A percentile compares a stretch with the other conserved stretches of the same genome.
These are phyloP conservation scores for Neofusicoccum ribis DNA, from an alignment of 2,329 filamentous ascomycete species.

Conservation along the genomic window DNA sequence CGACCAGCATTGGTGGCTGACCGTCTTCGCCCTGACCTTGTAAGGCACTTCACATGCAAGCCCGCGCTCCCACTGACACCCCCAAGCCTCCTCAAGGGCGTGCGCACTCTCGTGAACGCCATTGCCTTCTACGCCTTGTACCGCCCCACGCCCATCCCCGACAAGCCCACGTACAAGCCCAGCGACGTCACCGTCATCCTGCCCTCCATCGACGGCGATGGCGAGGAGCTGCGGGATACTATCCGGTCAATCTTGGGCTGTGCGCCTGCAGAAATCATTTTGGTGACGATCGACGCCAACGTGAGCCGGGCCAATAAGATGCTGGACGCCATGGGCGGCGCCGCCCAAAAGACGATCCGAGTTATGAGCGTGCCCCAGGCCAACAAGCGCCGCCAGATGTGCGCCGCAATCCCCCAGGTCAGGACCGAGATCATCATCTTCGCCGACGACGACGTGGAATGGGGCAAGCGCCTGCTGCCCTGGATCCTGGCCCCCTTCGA, in stretches of 20 bases:
- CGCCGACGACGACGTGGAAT: constrained; percentile 94
- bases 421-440: constrained; percentile 83
- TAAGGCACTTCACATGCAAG: constrained; percentile 2
- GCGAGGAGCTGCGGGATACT: constrained; percentile 79
- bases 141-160: constrained; percentile 78
- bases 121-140: constrained; percentile 79
- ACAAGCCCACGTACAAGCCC: constrained; percentile 74
- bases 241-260: constrained; percentile 74
- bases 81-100: constrained; percentile 80
- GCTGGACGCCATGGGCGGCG: constrained; percentile 39
- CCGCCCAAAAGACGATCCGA: constrained; percentile 60
- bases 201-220: constrained; percentile 84
- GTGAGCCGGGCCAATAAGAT: constrained; percentile 67
- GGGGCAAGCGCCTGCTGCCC: constrained; percentile 79
- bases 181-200: constrained; percentile 92
- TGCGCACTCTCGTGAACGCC: constrained; percentile 81
- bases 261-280: constrained; percentile 69
- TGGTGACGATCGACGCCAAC: constrained; percentile 86
- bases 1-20: constrained; percentile 21
- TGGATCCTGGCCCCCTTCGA: constrained; percentile 96
- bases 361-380: constrained; percentile 79
- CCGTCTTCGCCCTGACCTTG: constrained; percentile 18
- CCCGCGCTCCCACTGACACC: not conserved
- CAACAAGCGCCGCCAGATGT: constrained; percentile 94
- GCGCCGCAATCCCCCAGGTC: constrained; percentile 83